Conservation (phyloP, 305 asterid genomes). For the Solanum hybrid region DNA sequence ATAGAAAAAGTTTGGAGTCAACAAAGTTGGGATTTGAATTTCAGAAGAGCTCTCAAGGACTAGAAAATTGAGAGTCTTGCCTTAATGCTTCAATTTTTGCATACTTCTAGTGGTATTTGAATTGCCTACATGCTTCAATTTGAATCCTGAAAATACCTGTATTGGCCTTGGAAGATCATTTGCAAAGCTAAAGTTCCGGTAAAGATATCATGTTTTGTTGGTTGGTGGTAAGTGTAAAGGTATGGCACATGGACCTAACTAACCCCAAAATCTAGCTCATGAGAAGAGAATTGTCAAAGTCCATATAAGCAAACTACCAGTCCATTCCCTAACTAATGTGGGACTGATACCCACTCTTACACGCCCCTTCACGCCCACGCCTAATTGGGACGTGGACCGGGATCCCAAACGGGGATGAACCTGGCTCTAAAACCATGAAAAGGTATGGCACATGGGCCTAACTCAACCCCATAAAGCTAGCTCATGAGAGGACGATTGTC, state of each 20-base stretch:
- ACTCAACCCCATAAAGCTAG: background rate
- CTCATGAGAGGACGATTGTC: background rate
- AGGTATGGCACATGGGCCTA: background rate
- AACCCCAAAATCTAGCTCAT: background rate
- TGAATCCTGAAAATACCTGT: background rate
- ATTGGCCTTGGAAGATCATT: background rate
- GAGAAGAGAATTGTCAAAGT: background rate
- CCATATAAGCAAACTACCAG: background rate
- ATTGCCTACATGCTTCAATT: background rate
- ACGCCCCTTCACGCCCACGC: background rate
- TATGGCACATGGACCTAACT: background rate
- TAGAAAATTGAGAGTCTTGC: background rate
- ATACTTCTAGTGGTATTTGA: background rate
- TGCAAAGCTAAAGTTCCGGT: background rate
- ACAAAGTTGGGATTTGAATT: background rate
- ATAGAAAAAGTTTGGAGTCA: background rate
- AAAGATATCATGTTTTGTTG: background rate
- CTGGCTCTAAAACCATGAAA: background rate
- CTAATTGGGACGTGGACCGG: background rate
- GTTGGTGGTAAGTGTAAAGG: background rate
- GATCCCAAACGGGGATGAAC: background rate
- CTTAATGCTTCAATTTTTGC: background rate
- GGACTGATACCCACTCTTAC: background rate
- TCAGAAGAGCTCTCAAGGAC: background rate
- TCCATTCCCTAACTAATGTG: background rate